Evolutionary conservation across 352 stramenopile species (phyloP), one percentile per base, ranked within the genome.

Genomic region (Saprolegnia parasitica): DNA sequence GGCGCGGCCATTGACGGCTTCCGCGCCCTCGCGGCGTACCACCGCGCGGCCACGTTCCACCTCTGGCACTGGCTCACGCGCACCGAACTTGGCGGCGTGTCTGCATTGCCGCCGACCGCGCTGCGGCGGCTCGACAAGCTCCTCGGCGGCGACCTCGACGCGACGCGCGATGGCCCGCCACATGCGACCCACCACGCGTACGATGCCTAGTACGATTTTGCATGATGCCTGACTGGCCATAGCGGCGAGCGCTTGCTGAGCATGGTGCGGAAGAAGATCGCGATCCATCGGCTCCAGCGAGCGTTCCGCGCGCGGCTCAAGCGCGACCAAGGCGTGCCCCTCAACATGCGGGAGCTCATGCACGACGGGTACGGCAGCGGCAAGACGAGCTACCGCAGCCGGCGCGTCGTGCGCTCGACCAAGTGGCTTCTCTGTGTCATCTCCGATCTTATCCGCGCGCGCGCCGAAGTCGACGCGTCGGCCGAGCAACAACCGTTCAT

Each of bases 281-380:
- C 82, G 11, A 81, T 93, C 21, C 72, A 80, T 47, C 83, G 84
- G 1, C 76, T 96, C 5, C 88, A 96, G 57, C n/a, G 71, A 11
- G 78, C 74, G 2, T 96, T 93, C 56, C 80, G 87, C 1, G 77
- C 77, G 54, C 80, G 88, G n/a, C 47, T 95, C n/a, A 66, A 75
- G 21, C 76, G 77, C 9, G 85, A 91, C 35, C 60, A 86, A 6
- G 84, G 87, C 2, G 83, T 84, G 0, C 88, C 88, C 0, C 73
- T 94, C 4, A 77, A 79, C 11, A 90, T 96, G 80, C 80, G 88
- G 21, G 71, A 84, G 9, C 68, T 95, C 9, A 77, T 96, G 72
- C 86, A 91, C 42, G 78, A 73, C 11, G 74, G 74, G 10, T 94
- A 93, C 24, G 77, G 78, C 5, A 84, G 56, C 10, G 73, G 68